phyloP scores from a whole-genome alignment of 257 asterid species.

The Solanum tarijense region DNA sequence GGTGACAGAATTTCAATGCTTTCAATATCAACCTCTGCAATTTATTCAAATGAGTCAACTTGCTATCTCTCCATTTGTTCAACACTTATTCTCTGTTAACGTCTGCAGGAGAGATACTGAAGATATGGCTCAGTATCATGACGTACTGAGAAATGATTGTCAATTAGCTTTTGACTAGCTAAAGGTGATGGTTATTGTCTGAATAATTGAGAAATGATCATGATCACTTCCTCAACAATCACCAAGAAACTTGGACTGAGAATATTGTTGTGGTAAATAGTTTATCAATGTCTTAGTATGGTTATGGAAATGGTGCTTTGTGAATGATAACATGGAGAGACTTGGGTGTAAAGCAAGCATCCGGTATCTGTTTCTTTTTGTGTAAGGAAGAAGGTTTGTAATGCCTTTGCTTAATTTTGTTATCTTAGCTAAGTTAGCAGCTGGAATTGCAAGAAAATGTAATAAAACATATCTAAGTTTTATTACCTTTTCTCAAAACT shows the following conservation, averaged over 20 bases:
- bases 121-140: background rate
- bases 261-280: background rate
- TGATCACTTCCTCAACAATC: background rate
- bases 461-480: background rate
- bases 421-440: background rate
- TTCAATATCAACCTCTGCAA: background rate
- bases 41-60: background rate
- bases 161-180: background rate
- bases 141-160: background rate
- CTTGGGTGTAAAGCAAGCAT: background rate
- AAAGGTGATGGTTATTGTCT: background rate
- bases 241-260: background rate
- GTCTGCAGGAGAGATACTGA: background rate
- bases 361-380: background rate
- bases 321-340: background rate
- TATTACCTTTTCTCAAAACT: background rate
- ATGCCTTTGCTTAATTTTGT: background rate
- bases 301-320: background rate
- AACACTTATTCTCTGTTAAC: background rate
- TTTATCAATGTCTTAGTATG: background rate
- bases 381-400: background rate
- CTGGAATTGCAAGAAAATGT: background rate
- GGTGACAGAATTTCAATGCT: background rate
- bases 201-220: background rate
- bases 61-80: background rate